Conservation (phyloP, 2,329 filamentous ascomycete species). For the Arthrobotrys entomopaga region DNA sequence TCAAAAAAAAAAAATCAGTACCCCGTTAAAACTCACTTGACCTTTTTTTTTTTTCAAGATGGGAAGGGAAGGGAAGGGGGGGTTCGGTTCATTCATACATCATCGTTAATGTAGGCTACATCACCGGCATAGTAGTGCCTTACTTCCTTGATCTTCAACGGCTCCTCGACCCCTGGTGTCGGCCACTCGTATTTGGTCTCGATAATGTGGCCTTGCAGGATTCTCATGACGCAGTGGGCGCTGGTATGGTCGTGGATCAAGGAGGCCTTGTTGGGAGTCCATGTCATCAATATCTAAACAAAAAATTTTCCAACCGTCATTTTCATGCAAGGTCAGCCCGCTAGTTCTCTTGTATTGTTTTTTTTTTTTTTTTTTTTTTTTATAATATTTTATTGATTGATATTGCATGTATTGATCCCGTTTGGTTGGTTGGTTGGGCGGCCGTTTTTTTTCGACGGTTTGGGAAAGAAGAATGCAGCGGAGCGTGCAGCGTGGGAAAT, state of each 20-base stretch:
- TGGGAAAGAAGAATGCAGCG: slow-evolving; percentile 22
- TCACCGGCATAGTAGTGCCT: slow-evolving; percentile 68
- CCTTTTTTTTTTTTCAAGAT: too few species aligned
- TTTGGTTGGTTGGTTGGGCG: not conserved
- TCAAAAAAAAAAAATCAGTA: too few species aligned
- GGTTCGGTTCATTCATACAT: slow-evolving; percentile 63
- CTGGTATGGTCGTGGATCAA: slow-evolving; percentile 72
- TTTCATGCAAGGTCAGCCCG: not conserved
- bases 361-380: slow-evolving; percentile 23
- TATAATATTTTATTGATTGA: not conserved
- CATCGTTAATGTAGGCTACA: slow-evolving; percentile 74
- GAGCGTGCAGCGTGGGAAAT: slow-evolving; percentile 25
- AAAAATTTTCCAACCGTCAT: not conserved
- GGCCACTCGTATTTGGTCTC: slow-evolving; percentile 73
- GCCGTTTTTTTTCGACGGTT: not conserved
- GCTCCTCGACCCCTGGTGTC: slow-evolving; percentile 63
- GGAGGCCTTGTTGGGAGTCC: slow-evolving; percentile 69
- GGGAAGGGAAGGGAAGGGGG: not conserved
- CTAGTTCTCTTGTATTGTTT: not conserved
- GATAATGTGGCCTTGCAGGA: slow-evolving; percentile 70
- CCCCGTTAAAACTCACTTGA: too few species aligned
- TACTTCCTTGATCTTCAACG: slow-evolving; percentile 66
- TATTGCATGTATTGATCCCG: too few species aligned
- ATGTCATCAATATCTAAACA: slow-evolving; percentile 68
- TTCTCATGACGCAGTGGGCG: slow-evolving; percentile 67